A percentile compares a stretch with the other conserved stretches of the same genome.
These are phyloP conservation scores for Backusella westeae DNA, from an alignment of 192 early-diverging fungal species.

Conservation along the genomic window DNA sequence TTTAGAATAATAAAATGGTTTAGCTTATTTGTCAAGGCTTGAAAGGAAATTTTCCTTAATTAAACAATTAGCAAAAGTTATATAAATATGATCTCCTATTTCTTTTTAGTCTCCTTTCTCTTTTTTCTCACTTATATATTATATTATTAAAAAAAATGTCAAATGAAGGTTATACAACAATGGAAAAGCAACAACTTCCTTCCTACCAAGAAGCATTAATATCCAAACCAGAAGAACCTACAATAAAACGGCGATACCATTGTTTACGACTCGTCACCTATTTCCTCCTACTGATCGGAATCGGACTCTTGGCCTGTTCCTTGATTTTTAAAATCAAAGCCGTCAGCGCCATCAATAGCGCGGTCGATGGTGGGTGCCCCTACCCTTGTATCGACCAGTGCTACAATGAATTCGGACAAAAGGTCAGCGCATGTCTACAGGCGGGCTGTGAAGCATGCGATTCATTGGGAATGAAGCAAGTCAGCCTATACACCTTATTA, in stretches of 20 bases:
- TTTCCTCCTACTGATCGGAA: neutral
- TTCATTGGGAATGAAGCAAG: neutral
- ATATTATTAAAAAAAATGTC: neutral
- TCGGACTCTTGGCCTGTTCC: neutral
- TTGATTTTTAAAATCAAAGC: neutral
- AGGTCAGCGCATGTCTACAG: neutral
- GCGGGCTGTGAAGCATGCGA: neutral
- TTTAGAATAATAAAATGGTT: neutral
- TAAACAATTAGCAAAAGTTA: neutral
- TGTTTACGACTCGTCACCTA: neutral
- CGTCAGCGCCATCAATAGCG: neutral
- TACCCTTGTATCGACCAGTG: neutral
- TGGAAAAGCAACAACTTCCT: neutral
- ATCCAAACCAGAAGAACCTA: neutral
- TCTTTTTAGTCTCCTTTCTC: neutral
- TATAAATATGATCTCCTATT: neutral
- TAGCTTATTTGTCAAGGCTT: neutral
- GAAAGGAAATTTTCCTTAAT: neutral
- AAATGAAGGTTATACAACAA: neutral
- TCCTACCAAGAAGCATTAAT: neutral
- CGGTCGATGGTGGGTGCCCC: neutral
- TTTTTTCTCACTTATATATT: neutral
- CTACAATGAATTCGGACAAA: neutral
- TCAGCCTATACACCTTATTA: neutral
- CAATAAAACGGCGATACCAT: neutral